These are phyloP conservation scores for Raphanus hybrid DNA, from an alignment of 441 rosid species.

Conservation along the genomic window DNA sequence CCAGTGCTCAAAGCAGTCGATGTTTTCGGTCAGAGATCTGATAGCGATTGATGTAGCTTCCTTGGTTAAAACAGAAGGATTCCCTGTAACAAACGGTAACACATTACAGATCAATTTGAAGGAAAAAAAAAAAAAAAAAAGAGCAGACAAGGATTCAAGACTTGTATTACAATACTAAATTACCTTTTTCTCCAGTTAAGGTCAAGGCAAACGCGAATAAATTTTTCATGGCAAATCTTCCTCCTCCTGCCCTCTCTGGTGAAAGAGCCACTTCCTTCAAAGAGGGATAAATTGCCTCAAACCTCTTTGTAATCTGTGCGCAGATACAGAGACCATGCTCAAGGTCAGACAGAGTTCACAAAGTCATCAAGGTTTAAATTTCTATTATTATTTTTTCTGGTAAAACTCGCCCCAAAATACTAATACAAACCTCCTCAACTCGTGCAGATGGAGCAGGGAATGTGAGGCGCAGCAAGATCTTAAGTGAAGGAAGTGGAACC, in stretches of 20 bases:
- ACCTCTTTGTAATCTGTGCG: neutral
- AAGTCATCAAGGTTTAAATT: neutral
- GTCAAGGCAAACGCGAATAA: neutral
- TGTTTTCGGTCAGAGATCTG: neutral
- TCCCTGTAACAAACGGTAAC: neutral
- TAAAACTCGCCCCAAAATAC: neutral
- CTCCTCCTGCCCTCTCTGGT: neutral
- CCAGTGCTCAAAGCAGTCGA: neutral
- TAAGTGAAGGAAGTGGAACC: neutral
- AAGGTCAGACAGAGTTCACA: neutral
- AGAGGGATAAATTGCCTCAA: conserved; percentile 1
- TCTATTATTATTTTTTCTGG: neutral
- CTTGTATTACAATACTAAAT: neutral
- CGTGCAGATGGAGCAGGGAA: neutral
- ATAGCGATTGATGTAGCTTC: neutral
- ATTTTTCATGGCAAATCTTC: neutral
- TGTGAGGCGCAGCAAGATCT: neutral
- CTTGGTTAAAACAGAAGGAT: neutral
- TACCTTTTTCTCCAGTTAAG: neutral
- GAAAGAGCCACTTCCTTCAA: neutral
- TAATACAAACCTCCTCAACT: neutral
- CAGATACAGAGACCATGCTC: neutral
- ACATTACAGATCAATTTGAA: neutral
- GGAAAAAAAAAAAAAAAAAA: too few species aligned
- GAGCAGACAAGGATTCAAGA: neutral